Percentiles rank a stretch among this genome's conserved stretches.
Conservation (phyloP, 2,329 filamentous ascomycete genomes). For the Phaeoacremonium minimum region DNA sequence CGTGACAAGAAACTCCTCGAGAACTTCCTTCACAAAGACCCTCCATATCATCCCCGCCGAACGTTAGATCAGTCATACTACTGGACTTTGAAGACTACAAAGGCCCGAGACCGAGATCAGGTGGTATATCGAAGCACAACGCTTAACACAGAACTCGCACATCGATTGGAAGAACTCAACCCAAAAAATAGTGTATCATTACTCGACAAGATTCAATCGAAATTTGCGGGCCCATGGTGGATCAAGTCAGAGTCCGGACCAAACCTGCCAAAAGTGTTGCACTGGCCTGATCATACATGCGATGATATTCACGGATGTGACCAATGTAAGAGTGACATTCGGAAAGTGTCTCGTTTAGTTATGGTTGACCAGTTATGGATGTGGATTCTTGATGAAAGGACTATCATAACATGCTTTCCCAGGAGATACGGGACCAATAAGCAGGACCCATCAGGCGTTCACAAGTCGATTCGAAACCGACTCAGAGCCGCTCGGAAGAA, state of each 20-base stretch:
- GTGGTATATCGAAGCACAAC: conserved; percentile 26
- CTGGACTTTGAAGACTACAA: conserved; percentile 28
- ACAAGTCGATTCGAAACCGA: conserved; percentile 11
- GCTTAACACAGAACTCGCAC: conserved; percentile 7
- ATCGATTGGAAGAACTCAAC: background rate
- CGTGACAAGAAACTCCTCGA: conserved; percentile 21
- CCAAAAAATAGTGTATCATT: no score
- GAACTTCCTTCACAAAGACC: conserved; percentile 17
- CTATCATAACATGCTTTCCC: conserved; percentile 9
- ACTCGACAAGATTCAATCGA: no score
- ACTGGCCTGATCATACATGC: background rate
- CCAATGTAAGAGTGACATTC: conserved; percentile 3
- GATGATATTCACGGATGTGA: conserved; percentile 1
- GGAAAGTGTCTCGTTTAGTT: conserved; percentile 1
- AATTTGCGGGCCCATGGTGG: no score
- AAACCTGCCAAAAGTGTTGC: background rate
- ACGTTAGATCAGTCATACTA: conserved; percentile 37
- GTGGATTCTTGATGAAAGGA: conserved; percentile 9
- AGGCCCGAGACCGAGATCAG: conserved; percentile 27
- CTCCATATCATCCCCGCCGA: conserved; percentile 28
- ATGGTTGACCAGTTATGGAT: conserved; percentile 12
- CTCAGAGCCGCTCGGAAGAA: conserved; percentile 6
- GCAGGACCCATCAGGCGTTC: conserved; percentile 11
- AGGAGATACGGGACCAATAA: conserved; percentile 4
- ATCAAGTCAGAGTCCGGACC: background rate